Conservation (phyloP, 352 stramenopile species). For the Globisporangium solare region DNA sequence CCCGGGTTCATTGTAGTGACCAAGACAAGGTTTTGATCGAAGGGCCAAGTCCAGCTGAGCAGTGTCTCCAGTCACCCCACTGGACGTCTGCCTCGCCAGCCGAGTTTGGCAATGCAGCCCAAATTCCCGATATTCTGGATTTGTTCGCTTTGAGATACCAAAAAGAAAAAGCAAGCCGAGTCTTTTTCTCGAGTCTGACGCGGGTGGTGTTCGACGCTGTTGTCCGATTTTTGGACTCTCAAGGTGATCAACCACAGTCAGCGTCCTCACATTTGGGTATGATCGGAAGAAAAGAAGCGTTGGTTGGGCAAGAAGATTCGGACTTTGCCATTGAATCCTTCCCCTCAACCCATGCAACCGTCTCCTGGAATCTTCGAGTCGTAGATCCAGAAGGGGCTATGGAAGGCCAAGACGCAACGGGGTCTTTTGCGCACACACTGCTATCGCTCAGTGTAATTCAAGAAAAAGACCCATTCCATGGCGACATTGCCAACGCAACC, state of each 20-base stretch:
- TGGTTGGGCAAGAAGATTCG: no score
- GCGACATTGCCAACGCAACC: background rate
- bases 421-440: constrained; percentile 1
- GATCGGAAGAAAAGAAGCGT: background rate
- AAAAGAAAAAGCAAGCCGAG: constrained; percentile 22
- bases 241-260: background rate
- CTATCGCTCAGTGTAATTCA: constrained; percentile 7
- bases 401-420: background rate
- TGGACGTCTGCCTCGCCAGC: constrained; percentile 7
- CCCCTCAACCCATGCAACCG: constrained; percentile 25
- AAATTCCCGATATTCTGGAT: constrained; percentile 23
- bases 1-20: background rate
- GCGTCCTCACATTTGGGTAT: background rate
- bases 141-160: constrained; percentile 25
- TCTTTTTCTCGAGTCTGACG: constrained; percentile 35
- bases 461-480: background rate
- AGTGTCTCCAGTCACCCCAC: background rate
- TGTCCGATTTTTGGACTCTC: constrained; percentile 17
- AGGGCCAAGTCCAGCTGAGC: background rate
- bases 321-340: constrained; percentile 19
- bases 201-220: constrained; percentile 27
- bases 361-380: constrained; percentile 23
- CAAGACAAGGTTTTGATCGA: no score
- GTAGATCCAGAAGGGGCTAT: background rate
- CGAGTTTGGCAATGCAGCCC: constrained; percentile 8